A percentile compares a stretch with the other conserved stretches of the same genome.
phyloP scores from a whole-genome alignment of 176 grass and related monocot genomes.

The Secale cereale region DNA sequence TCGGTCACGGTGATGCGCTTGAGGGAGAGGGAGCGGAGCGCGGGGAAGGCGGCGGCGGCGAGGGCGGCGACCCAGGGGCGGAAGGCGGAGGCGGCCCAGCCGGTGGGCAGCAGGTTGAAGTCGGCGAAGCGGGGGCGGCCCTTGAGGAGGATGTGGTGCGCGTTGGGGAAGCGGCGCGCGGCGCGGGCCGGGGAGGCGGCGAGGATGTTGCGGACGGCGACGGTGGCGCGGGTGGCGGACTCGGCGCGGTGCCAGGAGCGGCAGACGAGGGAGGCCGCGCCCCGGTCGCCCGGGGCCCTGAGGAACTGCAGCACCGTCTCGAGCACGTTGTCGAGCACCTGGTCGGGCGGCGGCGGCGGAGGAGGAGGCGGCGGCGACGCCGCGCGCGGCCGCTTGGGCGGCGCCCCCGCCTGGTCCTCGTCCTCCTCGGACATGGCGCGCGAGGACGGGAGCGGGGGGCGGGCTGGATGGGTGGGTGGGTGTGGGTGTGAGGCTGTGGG shows the following conservation, averaged over 20 bases:
- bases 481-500: background rate
- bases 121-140: slow-evolving; percentile 84
- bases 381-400: slow-evolving; percentile 22
- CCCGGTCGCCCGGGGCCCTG: slow-evolving; percentile 51
- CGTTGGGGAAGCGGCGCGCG: slow-evolving; percentile 59
- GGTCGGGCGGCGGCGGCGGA: slow-evolving; percentile 66
- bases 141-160: slow-evolving; percentile 68
- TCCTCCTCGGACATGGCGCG: slow-evolving; percentile 63
- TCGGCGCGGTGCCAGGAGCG: slow-evolving; percentile 84
- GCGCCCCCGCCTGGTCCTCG: slow-evolving; percentile 44
- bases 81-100: slow-evolving; percentile 76
- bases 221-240: slow-evolving; percentile 51
- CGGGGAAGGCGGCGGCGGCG: slow-evolving; percentile 31
- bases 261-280: slow-evolving; percentile 75
- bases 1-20: slow-evolving; percentile 87
- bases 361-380: slow-evolving; percentile 26
- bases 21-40: slow-evolving; percentile 58
- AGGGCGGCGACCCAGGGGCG: slow-evolving; percentile 61
- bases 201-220: slow-evolving; percentile 84
- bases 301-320: slow-evolving; percentile 98
- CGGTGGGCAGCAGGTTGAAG: slow-evolving; percentile 74
- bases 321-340: slow-evolving; percentile 89
- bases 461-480: background rate
- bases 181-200: slow-evolving; percentile 60
- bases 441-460: background rate